Evolutionary conservation across 2,329 filamentous ascomycete genomes (phyloP).

Genomic region (Apiospora aurea): DNA sequence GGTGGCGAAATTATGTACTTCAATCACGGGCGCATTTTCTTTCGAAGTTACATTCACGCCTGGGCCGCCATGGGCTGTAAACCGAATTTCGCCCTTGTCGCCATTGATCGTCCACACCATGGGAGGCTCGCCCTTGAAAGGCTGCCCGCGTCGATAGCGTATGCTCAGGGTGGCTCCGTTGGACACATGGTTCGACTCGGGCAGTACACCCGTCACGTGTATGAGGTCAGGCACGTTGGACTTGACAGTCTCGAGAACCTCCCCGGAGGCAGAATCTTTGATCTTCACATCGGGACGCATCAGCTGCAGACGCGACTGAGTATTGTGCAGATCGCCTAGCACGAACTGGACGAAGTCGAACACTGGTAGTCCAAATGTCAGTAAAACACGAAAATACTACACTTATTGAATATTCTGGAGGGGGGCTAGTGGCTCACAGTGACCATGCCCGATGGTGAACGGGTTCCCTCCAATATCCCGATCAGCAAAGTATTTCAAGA

Average conservation of each 20-base stretch:
- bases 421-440: conserved; percentile 23
- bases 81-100: conserved; percentile 55
- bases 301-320: conserved; percentile 49
- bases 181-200: conserved; percentile 31
- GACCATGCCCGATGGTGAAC: conserved; percentile 37
- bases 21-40: conserved; percentile 49
- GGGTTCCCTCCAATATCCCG: conserved; percentile 54
- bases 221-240: conserved; percentile 37
- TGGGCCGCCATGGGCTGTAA: conserved; percentile 38
- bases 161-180: conserved; percentile 49
- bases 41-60: conserved; percentile 38
- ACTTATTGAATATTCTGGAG: too few relatives aligned
- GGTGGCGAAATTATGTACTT: conserved; percentile 57
- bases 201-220: conserved; percentile 40
- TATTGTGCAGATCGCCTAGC: conserved; percentile 50
- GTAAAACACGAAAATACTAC: conserved; percentile 27
- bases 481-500: conserved; percentile 55
- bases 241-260: conserved; percentile 40
- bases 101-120: conserved; percentile 58
- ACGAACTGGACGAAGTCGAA: conserved; percentile 53
- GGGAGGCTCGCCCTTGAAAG: conserved; percentile 53
- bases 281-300: conserved; percentile 51
- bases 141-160: conserved; percentile 52
- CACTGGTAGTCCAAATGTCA: conserved; percentile 20
- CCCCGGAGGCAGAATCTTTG: conserved; percentile 40